Conservation (phyloP, 2,329 filamentous ascomycete species). For the Alternaria hordeiaustralica region DNA sequence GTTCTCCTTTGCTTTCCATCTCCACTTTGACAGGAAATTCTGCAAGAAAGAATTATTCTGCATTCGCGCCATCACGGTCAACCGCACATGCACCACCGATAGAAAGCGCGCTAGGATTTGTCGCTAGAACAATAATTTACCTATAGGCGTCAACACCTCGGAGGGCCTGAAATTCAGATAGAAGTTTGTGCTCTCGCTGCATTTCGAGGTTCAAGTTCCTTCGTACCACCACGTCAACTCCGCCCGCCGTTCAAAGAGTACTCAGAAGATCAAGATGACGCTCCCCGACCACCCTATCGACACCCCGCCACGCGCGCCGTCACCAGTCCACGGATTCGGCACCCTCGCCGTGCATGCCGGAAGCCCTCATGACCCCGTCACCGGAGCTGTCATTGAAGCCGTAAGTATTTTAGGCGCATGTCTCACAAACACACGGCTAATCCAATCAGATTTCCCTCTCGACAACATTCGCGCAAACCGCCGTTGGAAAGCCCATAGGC, state of each 20-base stretch:
- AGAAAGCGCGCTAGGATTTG: conserved; percentile 18
- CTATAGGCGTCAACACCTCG: conserved; percentile 17
- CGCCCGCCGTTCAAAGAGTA: not conserved
- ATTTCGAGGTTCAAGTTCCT: not conserved
- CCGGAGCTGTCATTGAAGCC: conserved; percentile 93
- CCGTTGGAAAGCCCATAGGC: conserved; percentile 86
- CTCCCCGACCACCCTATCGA: conserved; percentile 64
- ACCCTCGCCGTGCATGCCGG: conserved; percentile 96
- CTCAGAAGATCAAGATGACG: conserved; percentile 41
- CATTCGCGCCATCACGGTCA: not conserved
- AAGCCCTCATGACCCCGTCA: conserved; percentile 85
- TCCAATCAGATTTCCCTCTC: conserved; percentile 79
- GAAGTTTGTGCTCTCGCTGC: not conserved
- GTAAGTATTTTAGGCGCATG: conserved; percentile 48
- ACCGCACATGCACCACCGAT: conserved; percentile 1
- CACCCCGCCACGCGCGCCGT: conserved; percentile 75
- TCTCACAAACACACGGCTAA: conserved; percentile 9
- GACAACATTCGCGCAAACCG: conserved; percentile 92
- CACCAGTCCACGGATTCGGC: conserved; percentile 81
- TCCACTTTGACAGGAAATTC: conserved; percentile 1
- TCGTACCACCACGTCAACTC: not conserved
- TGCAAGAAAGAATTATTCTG: conserved; percentile 1
- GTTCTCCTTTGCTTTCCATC: not conserved
- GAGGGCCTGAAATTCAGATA: not conserved
- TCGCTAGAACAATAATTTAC: conserved; percentile 19